Evolutionary conservation across 2,329 filamentous ascomycete species (phyloP), one percentile per base, ranked within the genome.

Genomic region (Annulohypoxylon truncatum): DNA sequence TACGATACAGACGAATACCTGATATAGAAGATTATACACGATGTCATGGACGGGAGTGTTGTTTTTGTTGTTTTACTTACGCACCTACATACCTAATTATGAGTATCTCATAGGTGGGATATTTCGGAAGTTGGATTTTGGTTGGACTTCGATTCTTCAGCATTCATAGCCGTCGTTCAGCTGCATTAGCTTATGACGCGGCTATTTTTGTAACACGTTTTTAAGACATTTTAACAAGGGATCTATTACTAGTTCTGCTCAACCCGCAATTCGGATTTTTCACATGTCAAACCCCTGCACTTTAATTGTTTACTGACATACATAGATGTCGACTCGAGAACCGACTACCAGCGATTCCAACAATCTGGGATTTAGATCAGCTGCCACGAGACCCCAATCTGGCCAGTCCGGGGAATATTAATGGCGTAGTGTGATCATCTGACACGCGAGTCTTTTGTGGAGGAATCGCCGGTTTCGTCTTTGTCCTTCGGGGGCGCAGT

Each of bases 371-470:
- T 52, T 60, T 48, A 48, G 66, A 66, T 68, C 66, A 68, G 62
- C 50, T 68, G 66, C 44, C 55, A 65, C 48, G 56, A 20, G 33
- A 28, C 33, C 48, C 38, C 35, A 3, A n/a, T 7, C 7, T 18
- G 1, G 12, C 3, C 15, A 26, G 28, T 38, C 46, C 53, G 47
- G n/a, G 24, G 60, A 57, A 58, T 54, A 38, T 35, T 33, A 53
- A 40, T 26, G 29, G 31, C 33, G 20, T 26, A 46, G 47, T 44
- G 40, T 15, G 38, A 67, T 67, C 67, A 67, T 67, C 64, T 69
- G 67, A 69, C 61, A 67, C 33, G 64, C 60, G 56, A 67, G 57
- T 24, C 18, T 56, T 56, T 59, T 69, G 64, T 62, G 64, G 64
- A 57, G 57, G 50, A 54, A 18, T 10, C 18, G 35, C 64, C 60